Percentiles rank a stretch among this genome's conserved stretches.
These are phyloP conservation scores for Biscutella laevigata DNA, from an alignment of 441 rosid species.

Conservation along the genomic window DNA sequence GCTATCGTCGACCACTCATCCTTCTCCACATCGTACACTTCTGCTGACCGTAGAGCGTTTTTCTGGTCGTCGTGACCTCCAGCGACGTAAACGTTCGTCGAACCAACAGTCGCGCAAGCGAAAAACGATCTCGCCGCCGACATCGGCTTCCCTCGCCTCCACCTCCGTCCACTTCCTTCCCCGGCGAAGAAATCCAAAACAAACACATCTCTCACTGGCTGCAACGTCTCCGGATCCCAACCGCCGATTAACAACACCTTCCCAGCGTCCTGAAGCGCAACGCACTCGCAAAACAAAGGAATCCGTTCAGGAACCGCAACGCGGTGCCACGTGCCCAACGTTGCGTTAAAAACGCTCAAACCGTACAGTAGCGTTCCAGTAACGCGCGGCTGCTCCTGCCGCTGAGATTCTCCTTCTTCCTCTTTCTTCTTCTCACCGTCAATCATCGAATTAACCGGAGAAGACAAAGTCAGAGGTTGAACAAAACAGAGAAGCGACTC, in stretches of 20 bases:
- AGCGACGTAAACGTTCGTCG: slow-evolving; percentile 34
- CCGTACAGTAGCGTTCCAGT: slow-evolving; percentile 33
- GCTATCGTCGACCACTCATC: slow-evolving; percentile 42
- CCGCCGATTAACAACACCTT: slow-evolving; percentile 40
- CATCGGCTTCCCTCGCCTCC: slow-evolving; percentile 42
- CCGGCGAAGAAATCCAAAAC: slow-evolving; percentile 33
- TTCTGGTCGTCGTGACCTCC: slow-evolving; percentile 56
- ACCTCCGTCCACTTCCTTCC: slow-evolving; percentile 19
- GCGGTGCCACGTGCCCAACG: slow-evolving; percentile 30
- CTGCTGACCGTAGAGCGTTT: slow-evolving; percentile 38
- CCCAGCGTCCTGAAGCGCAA: slow-evolving; percentile 30
- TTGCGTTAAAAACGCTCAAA: slow-evolving; percentile 33
- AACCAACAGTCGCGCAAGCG: slow-evolving; percentile 38
- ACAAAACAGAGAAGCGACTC: slow-evolving; percentile 42
- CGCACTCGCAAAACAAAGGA: slow-evolving; percentile 48
- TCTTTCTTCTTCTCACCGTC: not conserved
- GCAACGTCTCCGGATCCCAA: slow-evolving; percentile 46
- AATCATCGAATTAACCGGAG: not conserved
- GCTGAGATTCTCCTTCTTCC: slow-evolving; percentile 15
- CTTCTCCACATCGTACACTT: slow-evolving; percentile 36
- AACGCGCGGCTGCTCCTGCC: slow-evolving; percentile 13
- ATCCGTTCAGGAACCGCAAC: slow-evolving; percentile 22
- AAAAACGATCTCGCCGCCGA: slow-evolving; percentile 44
- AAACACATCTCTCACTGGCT: slow-evolving; percentile 39
- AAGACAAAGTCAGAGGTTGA: slow-evolving; percentile 29